Base-by-base conservation (phyloP, 345 rosid species). In the Sapria himalayana region DNA sequence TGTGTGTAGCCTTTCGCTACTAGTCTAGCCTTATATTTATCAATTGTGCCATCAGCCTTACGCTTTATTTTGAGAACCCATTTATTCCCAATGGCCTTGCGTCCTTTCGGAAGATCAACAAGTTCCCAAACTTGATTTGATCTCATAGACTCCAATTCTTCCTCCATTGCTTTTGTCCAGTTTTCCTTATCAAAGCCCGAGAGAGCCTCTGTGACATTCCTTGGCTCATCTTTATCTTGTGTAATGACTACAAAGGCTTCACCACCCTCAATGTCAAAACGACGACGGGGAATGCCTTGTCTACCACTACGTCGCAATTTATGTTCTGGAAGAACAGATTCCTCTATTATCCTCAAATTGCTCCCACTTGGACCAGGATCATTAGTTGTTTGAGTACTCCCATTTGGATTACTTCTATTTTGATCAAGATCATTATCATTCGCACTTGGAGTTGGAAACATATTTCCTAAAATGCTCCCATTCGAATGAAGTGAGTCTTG, bases 81-180 rank as follows among this genome's bases (percentile, higher is more conserved):
- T 25, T 51, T 51, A 14, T 33, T 44, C 25, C 15, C 29, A 25
- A 43, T 52, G 15, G 0, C 22, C 13, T 35, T 37, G 7, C 0
- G 13, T 3, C 25, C 2, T 0, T 15, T 0, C 9, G 1, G n/a
- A 0, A 52, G 9, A 19, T 52, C 39, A 18, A 37, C 18, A 4
- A 52, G 45, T 17, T 45, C 23, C 21, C 13, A 37, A 0, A 43
- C 5, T 0, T 44, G 10, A 14, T 52, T 52, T 12, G 16, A 2
- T 10, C 7, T 52, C 23, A 27, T 36, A 3, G 40, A 52, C 33
- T 24, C 44, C 29, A 43, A 43, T 16, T 43, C 43, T 8, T 52
- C 44, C 12, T 19, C 38, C 22, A 52, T 43, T 19, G 9, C 0
- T 20, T 2, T 22, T 24, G 1, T 52, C 43, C 17, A 44, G 34